These are phyloP conservation scores for Jacaranda mimosifolia DNA, from an alignment of 257 asterid genomes.

Conservation along the genomic window DNA sequence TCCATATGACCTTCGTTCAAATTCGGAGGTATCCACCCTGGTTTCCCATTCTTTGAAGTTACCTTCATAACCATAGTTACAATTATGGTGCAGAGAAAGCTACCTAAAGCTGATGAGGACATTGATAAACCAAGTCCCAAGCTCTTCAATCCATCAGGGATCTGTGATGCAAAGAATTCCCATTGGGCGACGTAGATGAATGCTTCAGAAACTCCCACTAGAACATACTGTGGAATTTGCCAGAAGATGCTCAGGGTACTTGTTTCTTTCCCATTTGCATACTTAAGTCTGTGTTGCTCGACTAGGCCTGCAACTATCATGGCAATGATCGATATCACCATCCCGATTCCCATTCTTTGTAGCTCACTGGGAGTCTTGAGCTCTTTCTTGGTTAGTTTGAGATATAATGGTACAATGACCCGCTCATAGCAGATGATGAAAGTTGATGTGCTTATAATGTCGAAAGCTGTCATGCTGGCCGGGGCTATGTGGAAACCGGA, in stretches of 20 bases:
- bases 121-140: constrained; percentile 80
- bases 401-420: constrained; percentile 64
- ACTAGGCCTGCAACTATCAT: constrained; percentile 76
- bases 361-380: constrained; percentile 68
- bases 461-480: constrained; percentile 86
- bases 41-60: constrained; percentile 68
- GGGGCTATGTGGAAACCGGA: constrained; percentile 66
- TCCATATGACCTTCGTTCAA: constrained; percentile 86
- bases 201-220: constrained; percentile 85
- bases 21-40: constrained; percentile 81
- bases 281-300: constrained; percentile 64
- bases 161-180: constrained; percentile 79
- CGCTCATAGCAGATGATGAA: constrained; percentile 82
- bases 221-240: constrained; percentile 86
- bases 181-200: constrained; percentile 81
- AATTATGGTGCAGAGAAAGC: constrained; percentile 70
- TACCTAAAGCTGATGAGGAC: constrained; percentile 85
- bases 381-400: constrained; percentile 59
- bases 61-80: constrained; percentile 69
- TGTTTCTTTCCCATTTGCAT: constrained; percentile 55
- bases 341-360: constrained; percentile 78
- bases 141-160: constrained; percentile 75
- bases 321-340: constrained; percentile 64
- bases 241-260: constrained; percentile 77
- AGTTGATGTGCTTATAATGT: constrained; percentile 78